phyloP scores from a whole-genome alignment of 1,139 yeast species.

The Casaregolazyma lundiana region DNA sequence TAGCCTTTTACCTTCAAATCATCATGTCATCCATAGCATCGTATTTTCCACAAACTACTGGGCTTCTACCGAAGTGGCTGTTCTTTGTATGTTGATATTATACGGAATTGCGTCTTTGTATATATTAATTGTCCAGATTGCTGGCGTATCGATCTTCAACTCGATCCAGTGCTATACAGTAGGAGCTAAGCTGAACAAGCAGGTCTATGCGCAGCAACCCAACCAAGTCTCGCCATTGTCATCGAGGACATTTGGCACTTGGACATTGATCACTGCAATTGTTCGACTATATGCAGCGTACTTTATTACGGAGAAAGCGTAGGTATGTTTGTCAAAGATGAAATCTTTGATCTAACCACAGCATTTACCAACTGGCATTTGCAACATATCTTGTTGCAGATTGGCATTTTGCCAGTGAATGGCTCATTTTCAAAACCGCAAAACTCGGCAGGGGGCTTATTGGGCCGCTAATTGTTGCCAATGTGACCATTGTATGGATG shows the following conservation, averaged over 20 bases:
- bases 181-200: slow-evolving; percentile 66
- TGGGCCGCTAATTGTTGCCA: slow-evolving; percentile 74
- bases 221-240: slow-evolving; percentile 65
- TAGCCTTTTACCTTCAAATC: not conserved
- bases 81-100: slow-evolving; percentile 43
- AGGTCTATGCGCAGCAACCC: slow-evolving; percentile 71
- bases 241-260: slow-evolving; percentile 95
- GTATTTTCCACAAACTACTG: slow-evolving; percentile 42
- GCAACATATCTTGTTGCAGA: slow-evolving; percentile 84
- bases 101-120: not conserved
- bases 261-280: slow-evolving; percentile 87
- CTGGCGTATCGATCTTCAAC: slow-evolving; percentile 85
- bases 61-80: slow-evolving; percentile 65
- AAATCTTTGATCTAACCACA: not conserved
- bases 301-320: slow-evolving; percentile 57
- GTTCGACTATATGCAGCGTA: slow-evolving; percentile 87
- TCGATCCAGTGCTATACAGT: slow-evolving; percentile 82
- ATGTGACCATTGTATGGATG: slow-evolving; percentile 45
- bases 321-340: slow-evolving; percentile 10
- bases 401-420: slow-evolving; percentile 76
- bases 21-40: slow-evolving; percentile 11
- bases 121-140: slow-evolving; percentile 42
- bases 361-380: slow-evolving; percentile 69
- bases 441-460: slow-evolving; percentile 80
- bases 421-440: slow-evolving; percentile 74